Percentiles rank a stretch among this genome's conserved stretches.
Evolutionary conservation across 345 rosid species (phyloP).

Genomic region (Iberis pinnata): DNA sequence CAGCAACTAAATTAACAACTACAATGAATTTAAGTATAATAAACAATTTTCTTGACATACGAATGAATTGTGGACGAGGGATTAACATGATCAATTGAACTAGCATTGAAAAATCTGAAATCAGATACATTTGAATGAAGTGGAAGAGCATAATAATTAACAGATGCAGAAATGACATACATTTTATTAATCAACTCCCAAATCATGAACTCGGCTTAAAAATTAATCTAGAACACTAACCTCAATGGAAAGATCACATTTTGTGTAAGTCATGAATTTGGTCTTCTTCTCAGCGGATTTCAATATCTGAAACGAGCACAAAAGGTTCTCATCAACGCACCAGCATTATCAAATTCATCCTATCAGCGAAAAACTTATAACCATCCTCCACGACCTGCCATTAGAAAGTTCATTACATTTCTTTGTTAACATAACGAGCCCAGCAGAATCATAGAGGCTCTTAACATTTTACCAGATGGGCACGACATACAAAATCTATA

Average conservation of each 20-base stretch:
- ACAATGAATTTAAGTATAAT: too few relatives aligned
- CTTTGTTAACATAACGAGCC: conserved; percentile 7
- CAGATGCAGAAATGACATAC: too few relatives aligned
- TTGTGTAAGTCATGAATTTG: conserved; percentile 56
- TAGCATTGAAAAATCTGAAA: too few relatives aligned
- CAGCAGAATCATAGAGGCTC: conserved; percentile 2
- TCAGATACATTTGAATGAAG: too few relatives aligned
- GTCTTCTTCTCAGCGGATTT: conserved; percentile 83
- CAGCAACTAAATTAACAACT: too few relatives aligned
- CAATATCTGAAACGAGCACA: conserved; percentile 95
- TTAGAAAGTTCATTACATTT: neutral
- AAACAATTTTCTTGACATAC: too few relatives aligned
- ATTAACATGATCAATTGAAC: too few relatives aligned
- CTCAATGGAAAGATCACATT: conserved; percentile 36
- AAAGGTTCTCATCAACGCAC: conserved; percentile 88
- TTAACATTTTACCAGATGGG: conserved; percentile 78
- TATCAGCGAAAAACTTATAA: conserved; percentile 90
- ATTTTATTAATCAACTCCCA: too few relatives aligned
- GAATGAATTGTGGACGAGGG: too few relatives aligned
- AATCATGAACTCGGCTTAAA: too few relatives aligned
- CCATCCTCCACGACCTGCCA: conserved; percentile 95
- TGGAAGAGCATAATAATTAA: too few relatives aligned
- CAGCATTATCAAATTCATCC: conserved; percentile 99
- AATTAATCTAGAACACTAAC: too few relatives aligned
- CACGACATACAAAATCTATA: conserved; percentile 90